These are phyloP conservation scores for Macrophomina phaseolina DNA, from an alignment of 2,329 filamentous ascomycete species.

Conservation along the genomic window DNA sequence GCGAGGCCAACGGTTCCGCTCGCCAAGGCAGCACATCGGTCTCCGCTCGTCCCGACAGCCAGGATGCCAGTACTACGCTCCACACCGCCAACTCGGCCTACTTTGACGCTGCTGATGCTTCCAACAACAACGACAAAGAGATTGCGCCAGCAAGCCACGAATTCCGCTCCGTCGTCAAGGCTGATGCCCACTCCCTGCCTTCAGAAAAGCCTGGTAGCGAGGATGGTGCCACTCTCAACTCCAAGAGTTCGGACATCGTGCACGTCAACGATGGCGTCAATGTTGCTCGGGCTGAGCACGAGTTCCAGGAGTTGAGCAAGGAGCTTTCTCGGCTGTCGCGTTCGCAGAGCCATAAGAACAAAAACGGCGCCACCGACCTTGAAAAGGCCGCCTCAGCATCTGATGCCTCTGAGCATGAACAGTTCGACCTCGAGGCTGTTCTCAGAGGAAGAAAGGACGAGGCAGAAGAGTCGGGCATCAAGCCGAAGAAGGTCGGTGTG, in stretches of 20 bases:
- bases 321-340: slow-evolving; percentile 51
- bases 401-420: slow-evolving; percentile 45
- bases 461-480: slow-evolving; percentile 78
- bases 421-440: slow-evolving; percentile 76
- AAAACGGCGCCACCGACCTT: slow-evolving; percentile 52
- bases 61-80: slow-evolving; percentile 3
- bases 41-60: slow-evolving; percentile 5
- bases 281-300: slow-evolving; percentile 69
- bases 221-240: slow-evolving; percentile 21
- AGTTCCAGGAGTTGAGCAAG: slow-evolving; percentile 69
- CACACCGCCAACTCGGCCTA: slow-evolving; percentile 10
- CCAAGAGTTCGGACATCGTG: slow-evolving; percentile 18
- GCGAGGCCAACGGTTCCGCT: slow-evolving; percentile 1
- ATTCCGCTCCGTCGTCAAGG: slow-evolving; percentile 18
- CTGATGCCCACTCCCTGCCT: background rate
- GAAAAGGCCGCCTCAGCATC: slow-evolving; percentile 59
- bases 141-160: background rate
- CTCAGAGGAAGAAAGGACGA: slow-evolving; percentile 74
- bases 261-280: slow-evolving; percentile 45
- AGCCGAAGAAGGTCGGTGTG: slow-evolving; percentile 73
- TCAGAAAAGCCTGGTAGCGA: slow-evolving; percentile 22
- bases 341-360: slow-evolving; percentile 51
- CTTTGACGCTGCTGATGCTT: background rate
- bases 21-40: slow-evolving; percentile 1
- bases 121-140: background rate